phyloP scores from a whole-genome alignment of 306 rosid genomes.

The Prunus mume region DNA sequence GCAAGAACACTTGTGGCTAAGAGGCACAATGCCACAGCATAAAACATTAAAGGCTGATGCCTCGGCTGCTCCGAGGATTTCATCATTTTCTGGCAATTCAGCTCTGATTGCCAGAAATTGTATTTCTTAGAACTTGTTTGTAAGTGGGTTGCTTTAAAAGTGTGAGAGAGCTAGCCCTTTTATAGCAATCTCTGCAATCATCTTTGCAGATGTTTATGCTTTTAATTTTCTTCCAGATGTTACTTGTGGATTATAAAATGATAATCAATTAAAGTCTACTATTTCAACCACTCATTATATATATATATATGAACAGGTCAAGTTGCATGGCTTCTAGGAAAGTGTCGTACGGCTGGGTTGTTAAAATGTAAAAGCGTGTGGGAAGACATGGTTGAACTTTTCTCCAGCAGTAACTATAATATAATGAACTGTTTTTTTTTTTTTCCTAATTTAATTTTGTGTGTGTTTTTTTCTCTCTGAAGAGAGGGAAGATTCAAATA shows the following conservation, averaged over 20 bases:
- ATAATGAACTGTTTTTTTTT: no score
- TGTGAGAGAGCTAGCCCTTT: not conserved
- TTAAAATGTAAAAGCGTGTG: not conserved
- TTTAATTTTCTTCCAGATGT: not conserved
- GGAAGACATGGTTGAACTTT: not conserved
- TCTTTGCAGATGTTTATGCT: not conserved
- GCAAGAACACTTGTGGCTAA: conserved; percentile 5
- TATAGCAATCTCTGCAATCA: not conserved
- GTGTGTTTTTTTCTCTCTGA: no score
- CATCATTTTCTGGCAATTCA: not conserved
- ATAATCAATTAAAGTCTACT: not conserved
- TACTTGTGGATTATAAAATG: not conserved
- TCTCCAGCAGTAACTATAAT: not conserved
- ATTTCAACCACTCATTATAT: not conserved
- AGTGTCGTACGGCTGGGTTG: not conserved
- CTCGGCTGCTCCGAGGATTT: not conserved
- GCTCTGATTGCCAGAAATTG: not conserved
- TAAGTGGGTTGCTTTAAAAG: not conserved
- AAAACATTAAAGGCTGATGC: not conserved
- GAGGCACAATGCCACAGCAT: not conserved
- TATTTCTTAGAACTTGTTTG: not conserved
- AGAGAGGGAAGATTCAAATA: no score
- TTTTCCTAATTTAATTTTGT: no score
- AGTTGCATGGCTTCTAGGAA: not conserved
- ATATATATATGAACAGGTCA: not conserved